A percentile compares a stretch with the other conserved stretches of the same genome.
These are phyloP conservation scores for Colletotrichum endophyticum DNA, from an alignment of 2,329 filamentous ascomycete species.

Conservation along the genomic window DNA sequence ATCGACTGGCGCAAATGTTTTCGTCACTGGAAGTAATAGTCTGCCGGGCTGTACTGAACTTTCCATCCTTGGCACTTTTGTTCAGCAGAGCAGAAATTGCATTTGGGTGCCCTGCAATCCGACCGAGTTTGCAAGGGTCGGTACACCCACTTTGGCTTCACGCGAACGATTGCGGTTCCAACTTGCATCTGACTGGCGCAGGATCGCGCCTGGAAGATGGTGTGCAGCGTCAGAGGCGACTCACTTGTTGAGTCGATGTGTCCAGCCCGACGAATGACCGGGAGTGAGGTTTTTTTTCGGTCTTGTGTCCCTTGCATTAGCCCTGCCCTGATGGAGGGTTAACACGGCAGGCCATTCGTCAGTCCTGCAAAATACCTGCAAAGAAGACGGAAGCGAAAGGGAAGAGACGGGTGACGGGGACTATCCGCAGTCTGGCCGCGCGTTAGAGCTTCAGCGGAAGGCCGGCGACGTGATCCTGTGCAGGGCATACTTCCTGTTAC, in stretches of 20 bases:
- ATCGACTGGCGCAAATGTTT: background rate
- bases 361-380: background rate
- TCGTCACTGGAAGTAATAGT: background rate
- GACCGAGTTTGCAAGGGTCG: background rate
- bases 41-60: background rate
- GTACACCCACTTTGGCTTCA: background rate
- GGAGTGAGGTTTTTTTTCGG: background rate
- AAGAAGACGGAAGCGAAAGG: conserved; percentile 7
- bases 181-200: background rate
- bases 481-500: background rate
- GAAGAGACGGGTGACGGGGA: background rate
- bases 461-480: background rate
- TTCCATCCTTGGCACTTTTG: background rate
- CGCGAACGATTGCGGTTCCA: background rate
- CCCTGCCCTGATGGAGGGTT: conserved; percentile 6
- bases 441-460: conserved; percentile 1
- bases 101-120: background rate
- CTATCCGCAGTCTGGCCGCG: conserved; percentile 3
- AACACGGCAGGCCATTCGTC: background rate
- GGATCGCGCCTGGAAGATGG: background rate
- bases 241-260: background rate
- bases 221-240: background rate
- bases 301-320: conserved; percentile 20
- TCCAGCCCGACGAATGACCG: background rate
- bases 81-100: background rate